phyloP scores from a whole-genome alignment of 768 basidiomycete species.

The Leccinum uliginosum region DNA sequence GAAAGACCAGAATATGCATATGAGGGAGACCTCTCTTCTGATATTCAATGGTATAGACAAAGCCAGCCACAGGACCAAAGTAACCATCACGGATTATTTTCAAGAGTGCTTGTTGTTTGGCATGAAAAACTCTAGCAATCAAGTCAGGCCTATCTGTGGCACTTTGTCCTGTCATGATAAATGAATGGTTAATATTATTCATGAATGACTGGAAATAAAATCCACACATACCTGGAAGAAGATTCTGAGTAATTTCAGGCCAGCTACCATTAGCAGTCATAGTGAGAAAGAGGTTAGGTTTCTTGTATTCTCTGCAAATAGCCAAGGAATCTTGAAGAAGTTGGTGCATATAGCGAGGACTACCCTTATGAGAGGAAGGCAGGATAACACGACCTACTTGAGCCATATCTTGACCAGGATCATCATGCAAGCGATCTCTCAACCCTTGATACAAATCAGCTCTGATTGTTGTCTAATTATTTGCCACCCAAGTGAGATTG shows the following conservation, averaged over 20 bases:
- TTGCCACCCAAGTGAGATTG: background rate
- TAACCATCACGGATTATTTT: conserved; percentile 35
- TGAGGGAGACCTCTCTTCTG: background rate
- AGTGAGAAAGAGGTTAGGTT: conserved; percentile 46
- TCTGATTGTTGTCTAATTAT: background rate
- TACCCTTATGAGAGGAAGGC: conserved; percentile 38
- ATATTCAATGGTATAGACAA: conserved; percentile 46
- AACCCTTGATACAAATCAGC: background rate
- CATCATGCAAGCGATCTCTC: background rate
- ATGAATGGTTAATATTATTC: background rate
- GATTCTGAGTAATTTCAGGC: conserved; percentile 38
- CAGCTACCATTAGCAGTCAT: conserved; percentile 51
- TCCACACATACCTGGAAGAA: conserved; percentile 28
- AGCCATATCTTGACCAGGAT: background rate
- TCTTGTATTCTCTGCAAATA: conserved; percentile 32
- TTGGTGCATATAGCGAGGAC: conserved; percentile 41
- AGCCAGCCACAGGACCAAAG: conserved; percentile 40
- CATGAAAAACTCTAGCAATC: conserved; percentile 40
- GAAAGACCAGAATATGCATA: background rate
- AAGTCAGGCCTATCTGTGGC: conserved; percentile 45
- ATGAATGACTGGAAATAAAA: background rate
- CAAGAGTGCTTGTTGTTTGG: conserved; percentile 37
- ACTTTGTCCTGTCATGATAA: conserved; percentile 25
- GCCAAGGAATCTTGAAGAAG: conserved; percentile 45
- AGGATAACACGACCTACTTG: background rate